These are phyloP conservation scores for Rutidosis leptorrhynchoides DNA, from an alignment of 129 eudicot species.

Conservation along the genomic window DNA sequence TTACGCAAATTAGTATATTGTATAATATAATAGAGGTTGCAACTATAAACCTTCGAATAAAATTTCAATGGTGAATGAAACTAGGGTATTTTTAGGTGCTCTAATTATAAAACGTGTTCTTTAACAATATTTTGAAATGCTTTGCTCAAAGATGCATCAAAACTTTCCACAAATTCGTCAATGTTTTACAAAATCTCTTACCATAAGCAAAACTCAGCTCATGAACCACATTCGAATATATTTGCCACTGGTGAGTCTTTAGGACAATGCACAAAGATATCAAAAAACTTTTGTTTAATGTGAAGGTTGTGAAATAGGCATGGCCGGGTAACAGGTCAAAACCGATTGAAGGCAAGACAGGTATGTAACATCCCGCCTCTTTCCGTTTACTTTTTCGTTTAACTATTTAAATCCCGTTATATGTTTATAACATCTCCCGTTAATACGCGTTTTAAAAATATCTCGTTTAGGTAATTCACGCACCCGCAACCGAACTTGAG, in stretches of 20 bases:
- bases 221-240: slow-evolving; percentile 4
- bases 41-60: neutral
- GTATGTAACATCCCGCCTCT: too few species aligned
- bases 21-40: too few species aligned
- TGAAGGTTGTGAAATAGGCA: neutral
- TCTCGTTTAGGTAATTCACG: too few species aligned
- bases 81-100: neutral
- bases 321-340: neutral
- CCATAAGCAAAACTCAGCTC: slow-evolving; percentile 8
- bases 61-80: neutral
- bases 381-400: too few species aligned
- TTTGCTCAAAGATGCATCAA: neutral
- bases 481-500: too few species aligned
- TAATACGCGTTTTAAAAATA: too few species aligned
- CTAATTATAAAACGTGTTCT: neutral
- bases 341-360: neutral
- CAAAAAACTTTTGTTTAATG: neutral
- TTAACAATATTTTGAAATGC: neutral
- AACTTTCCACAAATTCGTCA: neutral
- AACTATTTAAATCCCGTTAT: too few species aligned
- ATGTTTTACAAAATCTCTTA: slow-evolving; percentile 31
- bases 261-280: neutral
- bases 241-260: slow-evolving; percentile 2
- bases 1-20: too few species aligned
- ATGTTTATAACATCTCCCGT: too few species aligned